Evolutionary conservation across 2,329 filamentous ascomycete species (phyloP), one percentile per base, ranked within the genome.

Genomic region (Rosellinia necatrix): DNA sequence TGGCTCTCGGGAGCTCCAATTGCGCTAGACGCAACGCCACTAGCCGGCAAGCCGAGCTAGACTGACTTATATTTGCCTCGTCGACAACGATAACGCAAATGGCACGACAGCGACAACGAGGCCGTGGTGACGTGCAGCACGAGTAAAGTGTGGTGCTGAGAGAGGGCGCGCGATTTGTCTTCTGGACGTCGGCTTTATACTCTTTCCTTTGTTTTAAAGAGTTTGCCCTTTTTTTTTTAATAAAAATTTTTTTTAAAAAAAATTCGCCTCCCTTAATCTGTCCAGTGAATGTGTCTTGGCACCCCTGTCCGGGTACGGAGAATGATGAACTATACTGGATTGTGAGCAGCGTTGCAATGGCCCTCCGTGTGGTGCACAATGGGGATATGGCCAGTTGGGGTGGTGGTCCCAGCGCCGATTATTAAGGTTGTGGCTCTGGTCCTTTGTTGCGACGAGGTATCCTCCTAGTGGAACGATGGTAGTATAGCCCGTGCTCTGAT

Each of bases 51-150:
- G 54, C 57, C 58, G 49, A 60, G 59, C 64, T 66, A 68, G 61
- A 66, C 64, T 68, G 66, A 66, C 66, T 69, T 66, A 68, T 67
- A 52, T 62, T 64, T 61, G 46, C 57, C 54, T 57, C 50, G 61
- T 38, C 40, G 56, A 54, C 44, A 35, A 60, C 24, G 50, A 48
- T 46, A 38, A 37, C 30, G 43, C 29, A 49, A 59, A 44, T 43
- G 47, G 53, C 35, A 52, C 49, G 49, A 60, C 47, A 51, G 48
- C 51, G 22, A 52, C 56, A 29, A 38, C 44, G 54, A 57, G 55
- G 53, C 59, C 51, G 53, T 49, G 57, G 59, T 64, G 61, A 65
- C 59, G 61, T 62, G 63, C 61, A 64, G 60, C 21, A 55, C n/a
- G n/a, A n/a, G n/a, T 17, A 43, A 17, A 24, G 29, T 21, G 27